Base-by-base conservation (phyloP, 2,329 filamentous ascomycete species). In the Trichophyton simii region DNA sequence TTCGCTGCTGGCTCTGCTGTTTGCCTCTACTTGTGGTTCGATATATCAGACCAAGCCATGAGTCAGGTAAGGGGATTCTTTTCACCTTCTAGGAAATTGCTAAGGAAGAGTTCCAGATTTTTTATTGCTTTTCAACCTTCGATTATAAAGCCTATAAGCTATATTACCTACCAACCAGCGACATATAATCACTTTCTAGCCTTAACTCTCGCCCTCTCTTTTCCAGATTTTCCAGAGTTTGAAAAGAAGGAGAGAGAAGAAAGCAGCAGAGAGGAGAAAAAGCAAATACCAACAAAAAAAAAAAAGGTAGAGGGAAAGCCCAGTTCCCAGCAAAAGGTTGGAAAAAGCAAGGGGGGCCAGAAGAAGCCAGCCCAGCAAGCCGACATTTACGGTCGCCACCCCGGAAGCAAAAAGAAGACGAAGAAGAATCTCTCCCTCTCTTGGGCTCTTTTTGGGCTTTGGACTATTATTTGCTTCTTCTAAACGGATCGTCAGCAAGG, bases 101-200 rank as follows among this genome's bases (percentile, higher is more conserved):
- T 44, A 44, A 44, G 2, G 50, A n/a, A 28, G 50, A n/a, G 50
- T 54, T 54, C 50, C 50, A 54, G 50, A 54, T 54, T 54, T 54
- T 34, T 54, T 54, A 54, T 34, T 54, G 28, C 28, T 54, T 54
- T 54, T 54, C 50, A 22, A 54, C 11, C 13, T n/a, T 25, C 28
- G n/a, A 44, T 18, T 44, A 6, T 44, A n/a, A n/a, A n/a, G 41
- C 13, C n/a, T 18, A 44, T 18, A 44, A n/a, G 15, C 41, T 44
- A 18, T 18, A 15, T n/a, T 15, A 7, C 9, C 28, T 38, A 38
- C 34, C 34, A 38, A 13, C 34, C 34, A 38, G 34, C 34, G 34
- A 38, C 1, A 13, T 11, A 38, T 38, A 38, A 38, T 13, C 8
- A 38, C 34, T 38, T 38, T 38, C 34, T 38, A 13, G 34, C 34